Evolutionary conservation across 805 yeast species (phyloP).

Genomic region (Wickerhamomyces ciferrii): DNA sequence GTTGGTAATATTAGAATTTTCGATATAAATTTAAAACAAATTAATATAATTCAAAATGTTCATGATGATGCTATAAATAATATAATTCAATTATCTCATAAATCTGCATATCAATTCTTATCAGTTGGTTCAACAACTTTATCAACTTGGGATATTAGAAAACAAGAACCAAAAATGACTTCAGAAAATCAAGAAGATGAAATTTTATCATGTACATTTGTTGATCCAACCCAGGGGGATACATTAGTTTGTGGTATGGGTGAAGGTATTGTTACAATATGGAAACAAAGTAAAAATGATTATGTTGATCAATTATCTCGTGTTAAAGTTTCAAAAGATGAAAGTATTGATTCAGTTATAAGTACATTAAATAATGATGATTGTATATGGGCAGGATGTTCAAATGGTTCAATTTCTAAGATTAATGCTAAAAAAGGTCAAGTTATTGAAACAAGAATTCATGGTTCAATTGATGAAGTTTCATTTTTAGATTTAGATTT

Average conservation of each 20-base stretch:
- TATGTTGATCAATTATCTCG: conserved; percentile 76
- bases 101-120: conserved; percentile 73
- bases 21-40: conserved; percentile 50
- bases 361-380: conserved; percentile 36
- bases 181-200: conserved; percentile 96
- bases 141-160: conserved; percentile 72
- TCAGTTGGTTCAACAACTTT: conserved; percentile 81
- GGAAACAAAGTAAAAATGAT: conserved; percentile 71
- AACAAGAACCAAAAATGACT: conserved; percentile 37
- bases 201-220: conserved; percentile 66
- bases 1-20: conserved; percentile 60
- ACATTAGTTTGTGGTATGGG: conserved; percentile 82
- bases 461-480: conserved; percentile 70
- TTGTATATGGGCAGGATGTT: conserved; percentile 72
- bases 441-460: conserved; percentile 60
- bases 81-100: conserved; percentile 62
- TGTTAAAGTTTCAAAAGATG: conserved; percentile 60
- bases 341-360: conserved; percentile 65
- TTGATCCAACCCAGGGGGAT: conserved; percentile 58
- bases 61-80: conserved; percentile 80
- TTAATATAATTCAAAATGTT: conserved; percentile 43
- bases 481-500: conserved; percentile 71
- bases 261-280: conserved; percentile 80
- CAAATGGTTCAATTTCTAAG: conserved; percentile 68
- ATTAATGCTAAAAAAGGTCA: conserved; percentile 62